These are phyloP conservation scores for Solanum pinnatisectum DNA, from an alignment of 257 asterid species.

Conservation along the genomic window DNA sequence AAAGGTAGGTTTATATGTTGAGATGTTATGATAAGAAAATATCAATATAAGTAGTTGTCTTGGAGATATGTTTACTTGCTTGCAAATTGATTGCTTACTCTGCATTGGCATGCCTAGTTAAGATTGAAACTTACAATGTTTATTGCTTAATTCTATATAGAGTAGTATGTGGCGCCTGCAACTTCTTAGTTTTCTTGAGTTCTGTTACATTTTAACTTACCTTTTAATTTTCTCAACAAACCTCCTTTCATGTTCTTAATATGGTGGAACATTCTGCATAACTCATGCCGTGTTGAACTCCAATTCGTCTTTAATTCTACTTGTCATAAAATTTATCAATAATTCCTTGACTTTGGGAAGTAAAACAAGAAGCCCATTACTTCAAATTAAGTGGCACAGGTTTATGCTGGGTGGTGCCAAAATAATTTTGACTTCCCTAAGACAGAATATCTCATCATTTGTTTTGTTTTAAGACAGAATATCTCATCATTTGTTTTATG, in stretches of 20 bases:
- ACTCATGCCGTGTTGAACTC: not conserved
- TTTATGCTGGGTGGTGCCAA: not conserved
- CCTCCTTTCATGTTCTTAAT: not conserved
- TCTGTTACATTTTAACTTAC: not conserved
- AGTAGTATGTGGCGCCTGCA: not conserved
- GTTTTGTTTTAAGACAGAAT: not conserved
- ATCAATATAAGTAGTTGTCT: not conserved
- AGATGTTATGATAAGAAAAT: not conserved
- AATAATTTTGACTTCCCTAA: not conserved
- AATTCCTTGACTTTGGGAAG: not conserved
- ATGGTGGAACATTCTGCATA: not conserved
- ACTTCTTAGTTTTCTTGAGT: not conserved
- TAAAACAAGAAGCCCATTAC: not conserved
- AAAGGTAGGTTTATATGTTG: slow-evolving; percentile 39
- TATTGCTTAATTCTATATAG: not conserved
- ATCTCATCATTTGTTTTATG: not conserved
- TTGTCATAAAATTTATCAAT: not conserved
- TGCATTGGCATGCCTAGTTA: not conserved
- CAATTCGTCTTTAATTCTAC: not conserved
- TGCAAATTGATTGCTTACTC: not conserved
- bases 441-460: not conserved
- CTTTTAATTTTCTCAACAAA: not conserved
- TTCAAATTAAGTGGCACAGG: not conserved
- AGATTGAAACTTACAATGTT: not conserved
- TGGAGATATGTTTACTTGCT: not conserved